A percentile compares a stretch with the other conserved stretches of the same genome.
phyloP scores from a whole-genome alignment of 306 rosid genomes.

The Cucumis hystrix region DNA sequence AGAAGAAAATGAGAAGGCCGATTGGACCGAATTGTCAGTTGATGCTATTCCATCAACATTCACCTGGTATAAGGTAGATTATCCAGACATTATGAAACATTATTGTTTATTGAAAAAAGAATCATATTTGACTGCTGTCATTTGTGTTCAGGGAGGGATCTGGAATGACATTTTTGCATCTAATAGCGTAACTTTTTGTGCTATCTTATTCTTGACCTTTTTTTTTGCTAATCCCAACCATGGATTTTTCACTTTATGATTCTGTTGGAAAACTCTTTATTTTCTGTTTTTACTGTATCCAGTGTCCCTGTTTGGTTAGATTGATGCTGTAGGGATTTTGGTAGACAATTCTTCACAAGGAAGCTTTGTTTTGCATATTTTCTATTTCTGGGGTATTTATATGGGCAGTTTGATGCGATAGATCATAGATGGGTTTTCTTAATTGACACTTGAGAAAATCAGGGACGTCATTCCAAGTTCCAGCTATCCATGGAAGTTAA shows the following conservation, averaged over 20 bases:
- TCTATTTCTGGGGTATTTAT: background rate
- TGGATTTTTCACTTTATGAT: background rate
- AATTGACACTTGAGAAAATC: background rate
- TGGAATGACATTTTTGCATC: background rate
- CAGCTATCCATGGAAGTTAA: background rate
- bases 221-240: background rate
- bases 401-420: background rate
- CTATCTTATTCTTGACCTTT: background rate
- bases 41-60: constrained; percentile 51
- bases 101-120: background rate
- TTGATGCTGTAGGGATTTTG: background rate
- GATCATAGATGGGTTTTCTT: background rate
- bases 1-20: constrained; percentile 45
- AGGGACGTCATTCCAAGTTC: background rate
- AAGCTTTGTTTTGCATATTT: background rate
- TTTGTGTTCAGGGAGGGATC: background rate
- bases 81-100: constrained; percentile 3
- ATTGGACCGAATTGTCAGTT: constrained; percentile 47
- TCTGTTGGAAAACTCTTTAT: background rate
- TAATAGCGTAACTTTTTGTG: background rate
- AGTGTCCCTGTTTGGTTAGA: background rate
- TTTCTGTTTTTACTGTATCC: background rate
- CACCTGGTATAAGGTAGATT: constrained; percentile 89
- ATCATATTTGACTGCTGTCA: background rate
- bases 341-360: background rate